A percentile compares a stretch with the other conserved stretches of the same genome.
Conservation (phyloP, 2,329 filamentous ascomycete species). For the Epicoccum sorghinum region DNA sequence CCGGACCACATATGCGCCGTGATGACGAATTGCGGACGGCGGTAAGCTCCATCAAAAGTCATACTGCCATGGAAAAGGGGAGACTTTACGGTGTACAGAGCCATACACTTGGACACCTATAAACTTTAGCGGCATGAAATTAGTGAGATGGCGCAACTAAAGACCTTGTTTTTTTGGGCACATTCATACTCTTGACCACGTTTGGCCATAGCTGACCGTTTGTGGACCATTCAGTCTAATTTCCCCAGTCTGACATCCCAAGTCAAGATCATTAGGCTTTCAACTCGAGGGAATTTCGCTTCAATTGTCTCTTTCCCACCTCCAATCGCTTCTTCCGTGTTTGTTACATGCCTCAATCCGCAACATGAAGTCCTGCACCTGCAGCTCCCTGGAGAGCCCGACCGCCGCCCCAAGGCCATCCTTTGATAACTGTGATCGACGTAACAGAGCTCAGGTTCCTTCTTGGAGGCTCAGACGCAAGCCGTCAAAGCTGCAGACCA, state of each 20-base stretch:
- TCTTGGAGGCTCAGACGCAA: slow-evolving; percentile 22
- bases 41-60: slow-evolving; percentile 7
- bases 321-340: neutral
- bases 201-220: slow-evolving; percentile 5
- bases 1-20: slow-evolving; percentile 1
- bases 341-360: neutral
- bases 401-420: slow-evolving; percentile 24
- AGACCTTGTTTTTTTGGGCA: slow-evolving; percentile 17
- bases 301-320: neutral
- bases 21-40: slow-evolving; percentile 3
- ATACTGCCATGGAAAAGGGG: slow-evolving; percentile 10
- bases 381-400: slow-evolving; percentile 22
- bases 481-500: slow-evolving; percentile 36
- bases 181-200: slow-evolving; percentile 12
- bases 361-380: slow-evolving; percentile 28
- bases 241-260: slow-evolving; percentile 5
- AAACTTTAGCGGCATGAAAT: slow-evolving; percentile 18
- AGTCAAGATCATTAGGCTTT: neutral
- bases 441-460: slow-evolving; percentile 13
- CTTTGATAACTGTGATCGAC: slow-evolving; percentile 22
- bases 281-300: neutral
- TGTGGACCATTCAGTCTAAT: slow-evolving; percentile 19
- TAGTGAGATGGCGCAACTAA: slow-evolving; percentile 13
- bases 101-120: neutral
- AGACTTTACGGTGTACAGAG: neutral